A percentile compares a stretch with the other conserved stretches of the same genome.
Evolutionary conservation across 202 grass and related monocot species (phyloP).

Genomic region (Digitaria exilis): DNA sequence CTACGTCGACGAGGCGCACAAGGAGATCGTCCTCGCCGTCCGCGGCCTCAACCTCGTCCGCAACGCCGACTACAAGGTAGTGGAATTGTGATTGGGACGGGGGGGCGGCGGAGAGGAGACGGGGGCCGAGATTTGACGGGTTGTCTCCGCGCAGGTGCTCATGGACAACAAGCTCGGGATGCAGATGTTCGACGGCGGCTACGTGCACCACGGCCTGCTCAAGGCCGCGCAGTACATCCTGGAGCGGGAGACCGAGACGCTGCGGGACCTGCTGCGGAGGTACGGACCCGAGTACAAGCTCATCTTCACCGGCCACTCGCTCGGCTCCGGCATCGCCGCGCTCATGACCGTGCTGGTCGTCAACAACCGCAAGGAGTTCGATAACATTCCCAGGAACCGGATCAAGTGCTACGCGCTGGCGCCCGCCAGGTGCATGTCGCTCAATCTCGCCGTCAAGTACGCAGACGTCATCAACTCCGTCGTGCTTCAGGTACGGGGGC

Average conservation of each 20-base stretch:
- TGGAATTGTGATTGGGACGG: neutral
- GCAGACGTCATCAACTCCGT: constrained; percentile 91
- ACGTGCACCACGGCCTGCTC: constrained; percentile 89
- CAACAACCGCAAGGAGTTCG: constrained; percentile 71
- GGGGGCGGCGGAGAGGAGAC: neutral
- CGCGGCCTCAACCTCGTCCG: constrained; percentile 96
- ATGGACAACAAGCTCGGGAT: constrained; percentile 88
- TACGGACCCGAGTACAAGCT: constrained; percentile 65
- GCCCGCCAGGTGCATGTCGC: constrained; percentile 94
- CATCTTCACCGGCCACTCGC: constrained; percentile 84
- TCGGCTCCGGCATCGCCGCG: constrained; percentile 86
- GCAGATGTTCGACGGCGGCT: constrained; percentile 97
- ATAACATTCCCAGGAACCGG: constrained; percentile 59
- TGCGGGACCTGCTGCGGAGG: constrained; percentile 45
- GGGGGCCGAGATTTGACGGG: neutral
- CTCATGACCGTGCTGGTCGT: constrained; percentile 87
- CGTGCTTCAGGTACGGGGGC: constrained; percentile 70
- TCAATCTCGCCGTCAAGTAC: constrained; percentile 99
- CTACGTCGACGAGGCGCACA: constrained; percentile 63
- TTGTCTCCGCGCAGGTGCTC: constrained; percentile 45
- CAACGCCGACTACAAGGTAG: constrained; percentile 93
- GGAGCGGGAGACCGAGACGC: constrained; percentile 64
- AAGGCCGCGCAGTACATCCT: constrained; percentile 76
- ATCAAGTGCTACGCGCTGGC: constrained; percentile 80
- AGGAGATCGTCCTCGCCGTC: constrained; percentile 83